Evolutionary conservation across 139 green algal species (phyloP).

Genomic region (Haematococcus sp.): DNA sequence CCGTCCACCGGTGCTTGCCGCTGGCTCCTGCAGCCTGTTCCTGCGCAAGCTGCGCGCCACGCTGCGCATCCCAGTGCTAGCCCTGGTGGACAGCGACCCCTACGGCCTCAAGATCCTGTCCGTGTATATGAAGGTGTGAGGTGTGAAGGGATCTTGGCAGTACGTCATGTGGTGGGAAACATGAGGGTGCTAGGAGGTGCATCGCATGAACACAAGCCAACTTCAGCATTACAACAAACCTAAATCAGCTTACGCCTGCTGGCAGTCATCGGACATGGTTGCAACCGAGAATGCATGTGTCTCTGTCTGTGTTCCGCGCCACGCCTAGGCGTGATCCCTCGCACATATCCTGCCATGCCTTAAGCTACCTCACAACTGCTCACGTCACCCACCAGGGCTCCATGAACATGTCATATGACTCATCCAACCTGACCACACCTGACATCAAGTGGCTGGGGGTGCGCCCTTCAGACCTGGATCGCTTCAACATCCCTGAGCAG

Average conservation of each 20-base stretch:
- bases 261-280: no score
- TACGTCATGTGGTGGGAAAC: not conserved
- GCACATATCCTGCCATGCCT: no score
- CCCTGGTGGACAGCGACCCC: slow-evolving; percentile 91
- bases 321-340: no score
- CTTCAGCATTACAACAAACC: not conserved
- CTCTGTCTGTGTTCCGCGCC: no score
- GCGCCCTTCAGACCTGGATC: slow-evolving; percentile 82
- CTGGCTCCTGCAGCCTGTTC: no score
- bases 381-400: slow-evolving; percentile 19
- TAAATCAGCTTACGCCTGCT: no score
- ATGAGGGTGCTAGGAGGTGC: no score
- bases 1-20: no score
- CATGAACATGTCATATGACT: slow-evolving; percentile 66
- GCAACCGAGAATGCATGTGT: no score
- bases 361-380: no score
- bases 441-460: slow-evolving; percentile 94
- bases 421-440: slow-evolving; percentile 89
- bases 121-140: slow-evolving; percentile 78
- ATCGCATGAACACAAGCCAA: not conserved
- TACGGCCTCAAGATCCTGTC: slow-evolving; percentile 98
- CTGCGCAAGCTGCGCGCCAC: slow-evolving; percentile 79
- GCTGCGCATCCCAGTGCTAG: slow-evolving; percentile 92
- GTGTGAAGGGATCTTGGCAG: not conserved
- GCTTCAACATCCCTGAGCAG: slow-evolving; percentile 91